Base-by-base conservation (phyloP, 2,329 filamentous ascomycete genomes). In the Aspergillus unguis region DNA sequence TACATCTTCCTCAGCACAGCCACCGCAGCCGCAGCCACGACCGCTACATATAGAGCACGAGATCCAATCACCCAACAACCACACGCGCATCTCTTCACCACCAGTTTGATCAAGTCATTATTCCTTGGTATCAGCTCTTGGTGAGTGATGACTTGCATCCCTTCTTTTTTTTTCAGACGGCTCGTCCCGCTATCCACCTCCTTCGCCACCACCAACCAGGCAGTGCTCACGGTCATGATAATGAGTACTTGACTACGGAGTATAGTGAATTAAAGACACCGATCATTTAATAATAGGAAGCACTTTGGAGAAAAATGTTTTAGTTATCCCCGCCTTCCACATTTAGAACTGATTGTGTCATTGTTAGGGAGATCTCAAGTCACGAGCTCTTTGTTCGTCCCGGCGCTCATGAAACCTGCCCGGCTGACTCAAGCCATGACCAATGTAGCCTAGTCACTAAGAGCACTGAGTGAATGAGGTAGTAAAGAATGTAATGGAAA, bases 361-460 rank as follows among this genome's bases (percentile, higher is more conserved):
- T 49, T 36, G 27, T 44, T 23, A 32, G 48, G 17, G 17, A 17
- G 17, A 17, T 17, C 17, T 52, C 17, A 35, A 44, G 52, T 50
- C 32, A 48, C 44, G 37, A 56, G 53, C 52, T 57, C 48, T 50
- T 59, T 54, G 40, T 50, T 31, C 48, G 8, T 23, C 29, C 11
- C 26, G 31, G 38, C 32, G 31, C 29, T 43, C 9, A 31, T 40
- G 33, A 44, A 50, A 41, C 44, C 38, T 52, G 35, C 50, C 54
- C 62, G 52, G 60, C 61, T 65, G 63, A 65, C 44, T 46, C 25
- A n/a, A 11, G 28, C 41, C n/a, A 32, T 44, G 29, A 32, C 6
- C 28, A 29, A 29, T n/a, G 6, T 29, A 2, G 10, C 29, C 41
- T 23, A 44, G 41, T 44, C 28, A 44, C 28, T 26, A 26, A 29